Base-by-base conservation (phyloP, 164 flowering plant species). In the Tetrastigma voinierianum region DNA sequence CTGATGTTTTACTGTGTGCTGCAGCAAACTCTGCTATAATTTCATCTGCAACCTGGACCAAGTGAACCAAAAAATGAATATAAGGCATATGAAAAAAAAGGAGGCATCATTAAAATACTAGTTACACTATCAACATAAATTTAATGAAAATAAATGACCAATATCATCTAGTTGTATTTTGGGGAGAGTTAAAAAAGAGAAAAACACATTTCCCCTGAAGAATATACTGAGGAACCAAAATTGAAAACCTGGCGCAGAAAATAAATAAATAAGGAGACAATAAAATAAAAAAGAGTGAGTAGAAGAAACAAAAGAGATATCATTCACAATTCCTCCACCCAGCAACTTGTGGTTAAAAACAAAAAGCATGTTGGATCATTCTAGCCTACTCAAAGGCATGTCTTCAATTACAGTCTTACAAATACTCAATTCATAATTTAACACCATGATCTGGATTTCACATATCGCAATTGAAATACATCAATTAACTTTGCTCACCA, bases 1-100 rank as follows among this genome's bases (percentile, higher is more conserved):
- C 54, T 52, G 62, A n/a, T 20, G 57, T 19, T 65, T 63, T 23
- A 55, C 20, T 57, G 20, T 47, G 48, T 21, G 70, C 55, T 11
- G 58, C 65, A 21, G 79, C 64, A 70, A 70, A 70, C 67, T 77
- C 83, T 46, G 75, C 70, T 40, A 77, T 55, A 46, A 80, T 64
- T 67, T 74, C 83, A 72, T 80, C 79, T 24, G 81, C 83, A 57
- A 77, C 79, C 83, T 80, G 73, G 24, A 61, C 24, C 40, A 44
- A 59, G 46, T 25, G 40, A 24, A 12, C 13, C 51, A 66, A 51
- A 14, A 13, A 13, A 21, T 21, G 10, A 57, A 21, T 46, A 1
- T 46, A 2, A n/a, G 32, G 19, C 32, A 11, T 5, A 51, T 23
- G 25, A 21, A 16, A 65, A 23, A 11, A 15, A 46, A 10, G 10